Percentiles rank a stretch among this genome's conserved stretches.
Conservation (phyloP, 345 rosid species). For the Noccaea bulbosa region DNA sequence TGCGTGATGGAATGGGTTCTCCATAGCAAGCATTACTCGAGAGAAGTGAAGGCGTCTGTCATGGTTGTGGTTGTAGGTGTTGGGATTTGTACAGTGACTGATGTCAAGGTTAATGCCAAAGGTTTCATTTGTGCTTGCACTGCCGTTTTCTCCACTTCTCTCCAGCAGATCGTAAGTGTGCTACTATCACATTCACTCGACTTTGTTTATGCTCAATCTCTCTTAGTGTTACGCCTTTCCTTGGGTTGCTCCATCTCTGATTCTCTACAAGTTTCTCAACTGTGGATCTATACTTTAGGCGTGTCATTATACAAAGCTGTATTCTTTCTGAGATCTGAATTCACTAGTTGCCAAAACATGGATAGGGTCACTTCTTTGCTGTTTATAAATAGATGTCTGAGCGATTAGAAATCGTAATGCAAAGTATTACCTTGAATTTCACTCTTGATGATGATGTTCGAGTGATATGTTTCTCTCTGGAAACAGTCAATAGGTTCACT, state of each 20-base stretch:
- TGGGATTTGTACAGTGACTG: constrained; percentile 94
- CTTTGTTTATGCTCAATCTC: not conserved
- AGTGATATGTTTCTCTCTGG: constrained; percentile 21
- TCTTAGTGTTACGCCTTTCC: too few species aligned
- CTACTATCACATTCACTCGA: not conserved
- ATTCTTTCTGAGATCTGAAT: not conserved
- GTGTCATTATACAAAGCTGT: not conserved
- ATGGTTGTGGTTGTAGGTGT: constrained; percentile 90
- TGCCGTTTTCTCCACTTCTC: constrained; percentile 81
- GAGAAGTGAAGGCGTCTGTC: constrained; percentile 79
- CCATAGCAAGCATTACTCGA: constrained; percentile 80
- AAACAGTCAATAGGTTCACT: constrained; percentile 86
- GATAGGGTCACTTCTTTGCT: not conserved
- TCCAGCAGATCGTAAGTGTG: constrained; percentile 95
- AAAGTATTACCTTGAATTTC: not conserved
- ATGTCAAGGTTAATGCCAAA: constrained; percentile 90
- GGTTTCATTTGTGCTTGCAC: constrained; percentile 85
- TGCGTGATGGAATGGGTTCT: constrained; percentile 97
- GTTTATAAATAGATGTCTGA: not conserved
- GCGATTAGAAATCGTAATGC: not conserved
- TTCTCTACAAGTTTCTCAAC: constrained; percentile 15
- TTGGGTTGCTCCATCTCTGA: too few species aligned
- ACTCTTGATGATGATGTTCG: constrained; percentile 26
- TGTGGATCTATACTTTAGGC: not conserved
- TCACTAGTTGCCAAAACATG: not conserved